Evolutionary conservation across 2,329 filamentous ascomycete genomes (phyloP), one percentile per base, ranked within the genome.

Genomic region (Alternaria sp.): DNA sequence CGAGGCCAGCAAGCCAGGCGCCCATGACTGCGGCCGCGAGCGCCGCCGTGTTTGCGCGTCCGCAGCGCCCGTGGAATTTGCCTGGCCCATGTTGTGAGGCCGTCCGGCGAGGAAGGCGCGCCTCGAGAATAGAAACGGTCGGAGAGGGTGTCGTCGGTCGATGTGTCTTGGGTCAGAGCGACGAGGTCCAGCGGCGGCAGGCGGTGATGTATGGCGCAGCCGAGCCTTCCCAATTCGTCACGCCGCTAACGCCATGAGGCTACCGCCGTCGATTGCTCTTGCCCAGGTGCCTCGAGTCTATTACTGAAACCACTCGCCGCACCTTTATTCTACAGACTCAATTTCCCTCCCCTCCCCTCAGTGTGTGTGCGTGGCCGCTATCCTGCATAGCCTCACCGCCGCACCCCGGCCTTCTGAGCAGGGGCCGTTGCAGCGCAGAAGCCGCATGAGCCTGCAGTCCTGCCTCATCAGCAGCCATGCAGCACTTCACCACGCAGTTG

Each of bases 81-180:
- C 74, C 73, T 79, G 79, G 62, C 79, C 79, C 79, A 81, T 81
- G 55, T 60, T 72, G 61, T 58, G 68, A 69, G 70, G 74, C 66
- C 72, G 65, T 67, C 67, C 72, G 68, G 71, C 67, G 60, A 65
- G 58, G 61, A 67, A 72, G 69, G 63, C 67, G 66, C 64, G 66
- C 71, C 65, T 61, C 61, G 51, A 36, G 51, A 58, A 50, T 49
- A 32, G 57, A 60, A 28, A 30, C 21, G 44, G 25, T 58, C 55
- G 56, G 49, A 19, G 40, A 59, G 30, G 51, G 53, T 45, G 57
- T 28, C 45, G 61, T 61, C 45, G 58, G 62, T 59, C 52, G 63
- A 54, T 51, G 59, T 36, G 62, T 62, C 30, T 52, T 28, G 49
- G 44, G 59, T 60, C 60, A 63, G 65, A 61, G 57, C 56, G 46